A percentile compares a stretch with the other conserved stretches of the same genome.
Conservation (phyloP, 495 filamentous ascomycete genomes). For the Trichoderma asperelloides region DNA sequence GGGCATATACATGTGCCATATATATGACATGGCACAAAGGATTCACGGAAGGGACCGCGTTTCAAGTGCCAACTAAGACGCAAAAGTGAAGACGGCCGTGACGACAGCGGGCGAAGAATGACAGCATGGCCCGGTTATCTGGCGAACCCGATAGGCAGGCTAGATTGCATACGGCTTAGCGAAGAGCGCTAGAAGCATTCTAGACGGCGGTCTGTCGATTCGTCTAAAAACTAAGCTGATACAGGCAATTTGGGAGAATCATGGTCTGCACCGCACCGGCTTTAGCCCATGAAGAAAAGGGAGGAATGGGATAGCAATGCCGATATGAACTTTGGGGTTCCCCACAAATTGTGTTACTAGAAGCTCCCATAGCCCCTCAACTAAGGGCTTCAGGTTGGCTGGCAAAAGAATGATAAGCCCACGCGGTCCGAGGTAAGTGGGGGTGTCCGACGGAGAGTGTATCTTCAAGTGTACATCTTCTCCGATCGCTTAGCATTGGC, state of each 20-base stretch:
- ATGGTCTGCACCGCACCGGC: background rate
- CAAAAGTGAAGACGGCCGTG: background rate
- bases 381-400: conserved; percentile 3
- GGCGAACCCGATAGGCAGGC: background rate
- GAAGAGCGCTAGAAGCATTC: conserved; percentile 3
- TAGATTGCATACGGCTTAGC: background rate
- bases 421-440: background rate
- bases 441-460: background rate
- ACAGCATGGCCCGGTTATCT: conserved; percentile 8
- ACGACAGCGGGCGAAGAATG: background rate
- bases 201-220: conserved; percentile 4
- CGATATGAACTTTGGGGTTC: conserved; percentile 1
- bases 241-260: background rate
- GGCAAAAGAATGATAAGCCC: background rate
- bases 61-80: background rate
- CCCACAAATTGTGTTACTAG: background rate
- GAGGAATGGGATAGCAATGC: background rate
- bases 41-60: background rate
- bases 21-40: background rate
- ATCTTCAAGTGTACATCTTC: background rate
- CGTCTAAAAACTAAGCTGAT: background rate
- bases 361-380: background rate
- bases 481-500: conserved; percentile 6
- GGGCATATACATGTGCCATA: background rate
- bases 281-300: background rate